Conservation (phyloP, 2,329 filamentous ascomycete species). For the Didymella lethalis region DNA sequence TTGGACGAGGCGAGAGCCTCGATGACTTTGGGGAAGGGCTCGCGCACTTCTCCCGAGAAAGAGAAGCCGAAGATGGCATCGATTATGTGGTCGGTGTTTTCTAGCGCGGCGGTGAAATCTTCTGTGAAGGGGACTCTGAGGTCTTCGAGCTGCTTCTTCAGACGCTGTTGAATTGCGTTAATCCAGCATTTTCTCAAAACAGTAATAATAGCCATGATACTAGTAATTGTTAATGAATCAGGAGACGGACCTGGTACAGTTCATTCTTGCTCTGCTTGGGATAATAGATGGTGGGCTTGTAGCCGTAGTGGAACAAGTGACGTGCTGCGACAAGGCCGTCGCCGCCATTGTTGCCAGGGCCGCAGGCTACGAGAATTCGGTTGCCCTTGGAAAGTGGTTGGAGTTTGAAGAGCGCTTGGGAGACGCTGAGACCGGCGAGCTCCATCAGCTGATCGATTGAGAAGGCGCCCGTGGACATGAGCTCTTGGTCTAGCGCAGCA, state of each 20-base stretch:
- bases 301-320: slow-evolving; percentile 91
- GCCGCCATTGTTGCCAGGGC: slow-evolving; percentile 80
- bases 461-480: slow-evolving; percentile 89
- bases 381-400: slow-evolving; percentile 77
- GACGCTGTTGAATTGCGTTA: slow-evolving; percentile 62
- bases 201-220: too few relatives aligned
- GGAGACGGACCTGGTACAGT: slow-evolving; percentile 68
- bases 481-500: slow-evolving; percentile 86
- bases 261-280: slow-evolving; percentile 92
- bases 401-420: slow-evolving; percentile 87
- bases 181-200: background rate
- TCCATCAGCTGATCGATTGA: slow-evolving; percentile 98
- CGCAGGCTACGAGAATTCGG: slow-evolving; percentile 86
- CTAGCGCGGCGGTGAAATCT: slow-evolving; percentile 75
- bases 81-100: slow-evolving; percentile 78
- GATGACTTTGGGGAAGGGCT: slow-evolving; percentile 87
- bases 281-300: slow-evolving; percentile 87
- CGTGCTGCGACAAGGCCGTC: slow-evolving; percentile 94
- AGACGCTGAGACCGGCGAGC: slow-evolving; percentile 88
- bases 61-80: slow-evolving; percentile 97
- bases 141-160: slow-evolving; percentile 83
- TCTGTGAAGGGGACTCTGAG: slow-evolving; percentile 83
- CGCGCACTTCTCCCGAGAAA: slow-evolving; percentile 90
- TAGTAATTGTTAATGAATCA: too few relatives aligned
- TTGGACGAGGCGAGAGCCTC: slow-evolving; percentile 74